These are phyloP conservation scores for Dittrichia graveolens DNA, from an alignment of 129 eudicot genomes.

Conservation along the genomic window DNA sequence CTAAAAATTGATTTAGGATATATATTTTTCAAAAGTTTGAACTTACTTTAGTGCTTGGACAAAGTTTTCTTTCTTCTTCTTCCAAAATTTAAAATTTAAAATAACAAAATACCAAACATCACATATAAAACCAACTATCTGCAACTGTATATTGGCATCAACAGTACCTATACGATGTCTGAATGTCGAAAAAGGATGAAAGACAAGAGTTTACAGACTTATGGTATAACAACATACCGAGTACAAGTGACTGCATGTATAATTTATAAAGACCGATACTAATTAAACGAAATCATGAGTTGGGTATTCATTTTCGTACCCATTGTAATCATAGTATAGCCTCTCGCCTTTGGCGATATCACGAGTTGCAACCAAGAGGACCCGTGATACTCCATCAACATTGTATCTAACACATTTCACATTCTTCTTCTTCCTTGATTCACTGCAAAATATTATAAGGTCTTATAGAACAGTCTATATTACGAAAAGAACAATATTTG, in stretches of 20 bases:
- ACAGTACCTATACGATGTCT: not conserved
- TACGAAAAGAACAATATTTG: not conserved
- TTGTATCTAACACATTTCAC: constrained; percentile 69
- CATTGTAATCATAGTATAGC: constrained; percentile 77
- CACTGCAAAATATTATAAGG: constrained; percentile 46
- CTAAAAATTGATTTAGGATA: no score
- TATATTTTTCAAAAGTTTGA: no score
- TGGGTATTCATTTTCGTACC: constrained; percentile 76
- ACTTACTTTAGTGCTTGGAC: no score
- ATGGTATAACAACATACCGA: constrained; percentile 15
- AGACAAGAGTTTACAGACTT: not conserved
- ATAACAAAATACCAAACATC: not conserved
- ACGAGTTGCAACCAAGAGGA: constrained; percentile 65
- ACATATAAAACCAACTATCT: not conserved
- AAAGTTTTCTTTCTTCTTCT: no score
- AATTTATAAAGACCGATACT: not conserved
- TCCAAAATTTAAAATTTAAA: not conserved
- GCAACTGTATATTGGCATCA: not conserved
- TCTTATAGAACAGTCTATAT: constrained; percentile 19
- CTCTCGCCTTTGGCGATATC: constrained; percentile 72
- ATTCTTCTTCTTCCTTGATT: constrained; percentile 60
- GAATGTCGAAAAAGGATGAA: not conserved
- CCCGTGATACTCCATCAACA: constrained; percentile 64
- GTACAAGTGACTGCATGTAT: not conserved
- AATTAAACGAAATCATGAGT: constrained; percentile 62